Conservation (phyloP, 2,329 filamentous ascomycete species). For the Fusarium circinatum region DNA sequence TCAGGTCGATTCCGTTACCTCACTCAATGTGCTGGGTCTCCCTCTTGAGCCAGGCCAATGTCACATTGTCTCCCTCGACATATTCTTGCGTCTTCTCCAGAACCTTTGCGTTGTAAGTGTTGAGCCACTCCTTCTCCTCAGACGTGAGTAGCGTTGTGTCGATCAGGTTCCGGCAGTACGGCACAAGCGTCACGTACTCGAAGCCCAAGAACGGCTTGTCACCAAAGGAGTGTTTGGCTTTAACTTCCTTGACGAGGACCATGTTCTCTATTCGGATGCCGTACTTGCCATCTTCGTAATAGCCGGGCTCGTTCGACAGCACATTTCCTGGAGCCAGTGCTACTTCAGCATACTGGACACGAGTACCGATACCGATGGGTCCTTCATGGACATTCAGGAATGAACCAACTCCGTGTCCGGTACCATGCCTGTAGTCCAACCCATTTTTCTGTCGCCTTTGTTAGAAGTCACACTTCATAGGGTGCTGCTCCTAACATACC, state of each 20-base stretch:
- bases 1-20: conserved; percentile 39
- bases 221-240: conserved; percentile 88
- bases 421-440: conserved; percentile 95
- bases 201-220: conserved; percentile 96
- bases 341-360: conserved; percentile 91
- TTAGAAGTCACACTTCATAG: conserved; percentile 25
- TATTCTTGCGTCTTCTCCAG: conserved; percentile 81
- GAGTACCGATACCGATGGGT: conserved; percentile 93
- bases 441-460: conserved; percentile 63
- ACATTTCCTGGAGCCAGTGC: conserved; percentile 92
- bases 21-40: conserved; percentile 76
- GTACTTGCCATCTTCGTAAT: conserved; percentile 95
- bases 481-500: conserved; percentile 60
- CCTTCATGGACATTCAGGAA: conserved; percentile 98
- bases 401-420: conserved; percentile 93
- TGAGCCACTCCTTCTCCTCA: conserved; percentile 85
- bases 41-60: conserved; percentile 82
- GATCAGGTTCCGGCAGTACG: conserved; percentile 90
- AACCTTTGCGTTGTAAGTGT: conserved; percentile 84
- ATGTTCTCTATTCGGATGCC: conserved; percentile 98
- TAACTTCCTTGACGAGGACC: conserved; percentile 87
- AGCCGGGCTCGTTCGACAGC: conserved; percentile 94
- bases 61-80: conserved; percentile 78
- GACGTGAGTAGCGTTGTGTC: conserved; percentile 77
- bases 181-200: conserved; percentile 97